phyloP scores from a whole-genome alignment of 2,329 filamentous ascomycete genomes.

The Lojkania enalia region DNA sequence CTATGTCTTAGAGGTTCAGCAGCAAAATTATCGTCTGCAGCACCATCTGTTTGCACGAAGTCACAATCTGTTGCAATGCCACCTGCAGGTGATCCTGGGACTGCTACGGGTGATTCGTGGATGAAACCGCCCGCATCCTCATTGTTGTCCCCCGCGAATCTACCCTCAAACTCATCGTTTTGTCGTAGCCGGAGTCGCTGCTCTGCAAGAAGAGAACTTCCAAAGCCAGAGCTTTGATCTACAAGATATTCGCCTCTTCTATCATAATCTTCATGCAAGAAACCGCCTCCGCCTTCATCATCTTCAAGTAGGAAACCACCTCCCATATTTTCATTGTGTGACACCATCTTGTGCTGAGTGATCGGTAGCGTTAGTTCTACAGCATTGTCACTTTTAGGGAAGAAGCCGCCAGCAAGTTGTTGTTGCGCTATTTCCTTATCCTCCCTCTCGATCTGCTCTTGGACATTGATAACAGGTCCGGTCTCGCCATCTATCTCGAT shows the following conservation, averaged over 20 bases:
- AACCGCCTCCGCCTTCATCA: slow-evolving; percentile 14
- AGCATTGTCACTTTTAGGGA: slow-evolving; percentile 56
- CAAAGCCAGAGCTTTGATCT: slow-evolving; percentile 23
- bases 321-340: slow-evolving; percentile 5
- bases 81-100: background rate
- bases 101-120: slow-evolving; percentile 13
- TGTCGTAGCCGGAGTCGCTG: slow-evolving; percentile 31
- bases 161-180: slow-evolving; percentile 27
- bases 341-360: no score
- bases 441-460: slow-evolving; percentile 34
- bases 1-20: background rate
- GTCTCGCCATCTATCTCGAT: slow-evolving; percentile 43
- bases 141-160: slow-evolving; percentile 26
- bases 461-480: slow-evolving; percentile 30
- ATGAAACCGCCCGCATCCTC: slow-evolving; percentile 21
- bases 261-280: slow-evolving; percentile 17
- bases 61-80: slow-evolving; percentile 5
- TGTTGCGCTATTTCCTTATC: slow-evolving; percentile 32
- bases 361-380: no score
- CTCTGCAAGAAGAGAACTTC: slow-evolving; percentile 31
- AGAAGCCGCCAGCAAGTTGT: slow-evolving; percentile 45
- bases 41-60: slow-evolving; percentile 29
- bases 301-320: slow-evolving; percentile 28
- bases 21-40: slow-evolving; percentile 1
- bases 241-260: slow-evolving; percentile 33